phyloP scores from a whole-genome alignment of 2,329 filamentous ascomycete genomes.

The Thermomyces lanuginosus region DNA sequence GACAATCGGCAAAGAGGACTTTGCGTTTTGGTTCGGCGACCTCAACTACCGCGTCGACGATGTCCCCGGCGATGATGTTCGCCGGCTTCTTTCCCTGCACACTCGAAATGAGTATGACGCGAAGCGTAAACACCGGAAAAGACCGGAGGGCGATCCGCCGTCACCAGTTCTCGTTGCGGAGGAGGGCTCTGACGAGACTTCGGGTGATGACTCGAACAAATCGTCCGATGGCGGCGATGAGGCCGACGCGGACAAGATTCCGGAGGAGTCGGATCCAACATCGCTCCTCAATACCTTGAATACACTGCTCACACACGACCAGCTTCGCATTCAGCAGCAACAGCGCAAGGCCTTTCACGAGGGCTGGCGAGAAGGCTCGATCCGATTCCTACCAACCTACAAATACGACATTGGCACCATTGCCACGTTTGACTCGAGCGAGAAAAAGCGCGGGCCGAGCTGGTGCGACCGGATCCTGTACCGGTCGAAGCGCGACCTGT shows the following conservation, averaged over 20 bases:
- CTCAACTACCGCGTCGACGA: slow-evolving; percentile 85
- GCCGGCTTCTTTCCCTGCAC: slow-evolving; percentile 67
- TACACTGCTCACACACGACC: slow-evolving; percentile 78
- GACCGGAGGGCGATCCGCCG: slow-evolving; percentile 12
- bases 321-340: slow-evolving; percentile 59
- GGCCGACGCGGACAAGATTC: neutral
- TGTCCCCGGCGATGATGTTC: slow-evolving; percentile 77
- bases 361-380: slow-evolving; percentile 78
- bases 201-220: slow-evolving; percentile 5
- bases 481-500: slow-evolving; percentile 55
- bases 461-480: slow-evolving; percentile 95
- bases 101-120: slow-evolving; percentile 60
- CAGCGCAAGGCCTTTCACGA: slow-evolving; percentile 70
- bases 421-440: slow-evolving; percentile 82
- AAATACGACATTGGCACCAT: slow-evolving; percentile 96
- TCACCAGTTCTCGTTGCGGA: slow-evolving; percentile 6
- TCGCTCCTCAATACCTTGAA: slow-evolving; percentile 78
- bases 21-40: slow-evolving; percentile 92
- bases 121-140: slow-evolving; percentile 22
- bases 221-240: slow-evolving; percentile 1
- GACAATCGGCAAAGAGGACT: slow-evolving; percentile 74
- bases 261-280: slow-evolving; percentile 45
- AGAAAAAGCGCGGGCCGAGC: slow-evolving; percentile 80
- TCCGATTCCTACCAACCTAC: slow-evolving; percentile 84
- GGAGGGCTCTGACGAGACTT: slow-evolving; percentile 2